Conservation (phyloP, 202 grass and related monocot species). For the Hordeum pubiflorum region DNA sequence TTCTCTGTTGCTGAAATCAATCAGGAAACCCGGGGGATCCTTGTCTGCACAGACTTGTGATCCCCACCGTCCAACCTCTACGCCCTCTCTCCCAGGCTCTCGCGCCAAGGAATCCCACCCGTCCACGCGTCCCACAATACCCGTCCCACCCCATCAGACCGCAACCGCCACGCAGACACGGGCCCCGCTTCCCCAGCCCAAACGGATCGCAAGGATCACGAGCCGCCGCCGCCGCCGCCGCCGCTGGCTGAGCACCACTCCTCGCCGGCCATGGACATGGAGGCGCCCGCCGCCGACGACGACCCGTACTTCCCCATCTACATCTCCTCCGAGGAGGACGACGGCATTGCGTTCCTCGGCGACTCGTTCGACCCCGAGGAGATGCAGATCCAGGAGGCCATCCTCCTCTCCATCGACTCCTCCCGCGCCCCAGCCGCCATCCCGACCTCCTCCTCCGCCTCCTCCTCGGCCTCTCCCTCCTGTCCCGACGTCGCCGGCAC, state of each 20-base stretch:
- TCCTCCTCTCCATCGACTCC: slow-evolving; percentile 30
- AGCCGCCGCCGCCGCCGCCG: background rate
- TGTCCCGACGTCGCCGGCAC: background rate
- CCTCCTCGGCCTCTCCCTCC: background rate
- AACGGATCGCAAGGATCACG: background rate
- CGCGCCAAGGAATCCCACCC: background rate
- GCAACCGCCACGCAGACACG: background rate
- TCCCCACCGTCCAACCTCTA: background rate
- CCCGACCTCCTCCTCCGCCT: background rate
- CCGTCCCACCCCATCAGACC: background rate
- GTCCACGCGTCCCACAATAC: background rate
- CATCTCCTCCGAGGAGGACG: slow-evolving; percentile 22
- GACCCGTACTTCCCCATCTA: slow-evolving; percentile 10
- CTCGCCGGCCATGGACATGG: slow-evolving; percentile 23
- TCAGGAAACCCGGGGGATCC: too few relatives aligned
- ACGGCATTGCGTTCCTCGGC: background rate
- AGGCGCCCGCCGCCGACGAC: background rate
- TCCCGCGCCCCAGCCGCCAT: background rate
- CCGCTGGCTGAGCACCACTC: background rate
- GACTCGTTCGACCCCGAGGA: background rate
- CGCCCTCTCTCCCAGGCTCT: background rate
- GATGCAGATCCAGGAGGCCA: slow-evolving; percentile 41
- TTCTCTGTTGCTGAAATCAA: too few relatives aligned
- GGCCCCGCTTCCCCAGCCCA: background rate
- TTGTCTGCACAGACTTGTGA: background rate